These are phyloP conservation scores for Pascua guehoae DNA, from an alignment of 1,284 basidiomycete genomes.

Conservation along the genomic window DNA sequence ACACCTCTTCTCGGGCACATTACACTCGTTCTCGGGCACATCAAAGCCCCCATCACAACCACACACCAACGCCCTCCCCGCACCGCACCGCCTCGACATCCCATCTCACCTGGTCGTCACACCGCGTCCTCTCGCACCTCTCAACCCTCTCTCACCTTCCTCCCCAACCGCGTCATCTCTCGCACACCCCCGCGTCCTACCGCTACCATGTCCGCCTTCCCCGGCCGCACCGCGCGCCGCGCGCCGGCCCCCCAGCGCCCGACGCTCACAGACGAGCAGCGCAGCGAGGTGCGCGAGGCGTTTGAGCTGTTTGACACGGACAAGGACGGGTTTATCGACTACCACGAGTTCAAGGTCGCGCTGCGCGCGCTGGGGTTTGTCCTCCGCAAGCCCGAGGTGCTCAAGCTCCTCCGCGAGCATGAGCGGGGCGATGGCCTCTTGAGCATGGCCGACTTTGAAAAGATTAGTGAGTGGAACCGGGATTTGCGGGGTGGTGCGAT, in stretches of 20 bases:
- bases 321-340: constrained; percentile 94
- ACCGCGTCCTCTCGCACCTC: not conserved
- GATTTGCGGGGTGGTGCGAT: too few relatives aligned
- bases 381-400: constrained; percentile 94
- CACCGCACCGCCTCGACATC: not conserved
- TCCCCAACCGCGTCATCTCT: not conserved
- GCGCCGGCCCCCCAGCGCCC: constrained; percentile 50
- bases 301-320: constrained; percentile 99
- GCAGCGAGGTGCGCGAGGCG: constrained; percentile 96
- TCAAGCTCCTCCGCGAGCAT: constrained; percentile 89
- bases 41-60: too few relatives aligned
- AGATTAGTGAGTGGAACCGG: constrained; percentile 93
- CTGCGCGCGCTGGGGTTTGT: constrained; percentile 98
- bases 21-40: too few relatives aligned
- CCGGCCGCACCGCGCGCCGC: constrained; percentile 5
- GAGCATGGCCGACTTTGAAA: constrained; percentile 90
- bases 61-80: not conserved
- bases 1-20: too few relatives aligned
- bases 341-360: constrained; percentile 98
- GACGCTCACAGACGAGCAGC: constrained; percentile 88
- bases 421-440: constrained; percentile 91
- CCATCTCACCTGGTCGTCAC: not conserved
- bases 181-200: not conserved
- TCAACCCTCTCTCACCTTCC: not conserved
- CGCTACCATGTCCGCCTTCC: constrained; percentile 17